phyloP scores from a whole-genome alignment of 2,329 filamentous ascomycete species.

The Aspergillus sp. region DNA sequence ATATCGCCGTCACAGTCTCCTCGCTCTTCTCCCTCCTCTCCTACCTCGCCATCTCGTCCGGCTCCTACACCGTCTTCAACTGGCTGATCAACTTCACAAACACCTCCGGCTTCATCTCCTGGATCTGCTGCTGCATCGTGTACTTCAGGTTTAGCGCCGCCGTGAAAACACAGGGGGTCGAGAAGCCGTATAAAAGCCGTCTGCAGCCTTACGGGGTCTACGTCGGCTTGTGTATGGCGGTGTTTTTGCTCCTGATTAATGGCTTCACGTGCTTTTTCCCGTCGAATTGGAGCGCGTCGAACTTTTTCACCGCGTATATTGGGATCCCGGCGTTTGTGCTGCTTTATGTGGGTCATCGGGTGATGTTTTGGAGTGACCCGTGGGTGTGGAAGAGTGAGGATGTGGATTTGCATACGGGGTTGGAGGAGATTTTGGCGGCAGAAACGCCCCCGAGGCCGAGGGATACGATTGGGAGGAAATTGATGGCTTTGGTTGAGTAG shows the following conservation, averaged over 20 bases:
- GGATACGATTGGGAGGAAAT: constrained; percentile 34
- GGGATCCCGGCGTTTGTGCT: constrained; percentile 62
- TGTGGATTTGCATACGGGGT: constrained; percentile 54
- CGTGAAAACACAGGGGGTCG: constrained; percentile 43
- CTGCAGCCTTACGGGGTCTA: constrained; percentile 64
- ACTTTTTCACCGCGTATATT: constrained; percentile 68
- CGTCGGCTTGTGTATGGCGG: constrained; percentile 43
- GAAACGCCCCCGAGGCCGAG: constrained; percentile 31
- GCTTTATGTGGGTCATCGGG: constrained; percentile 55
- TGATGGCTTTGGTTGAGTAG: constrained; percentile 31
- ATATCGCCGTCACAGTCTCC: constrained; percentile 58
- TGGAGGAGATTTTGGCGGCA: constrained; percentile 55
- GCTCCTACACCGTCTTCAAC: constrained; percentile 63
- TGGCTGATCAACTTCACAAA: constrained; percentile 73
- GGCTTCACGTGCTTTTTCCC: constrained; percentile 75
- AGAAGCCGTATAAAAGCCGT: constrained; percentile 54
- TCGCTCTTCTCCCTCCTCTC: constrained; percentile 62
- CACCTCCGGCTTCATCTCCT: constrained; percentile 69
- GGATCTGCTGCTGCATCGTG: constrained; percentile 64
- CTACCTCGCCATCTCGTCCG: constrained; percentile 65
- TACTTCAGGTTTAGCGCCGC: constrained; percentile 61
- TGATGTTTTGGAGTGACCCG: constrained; percentile 48
- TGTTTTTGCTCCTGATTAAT: constrained; percentile 70
- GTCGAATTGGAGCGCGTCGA: constrained; percentile 59
- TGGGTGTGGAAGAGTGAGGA: constrained; percentile 52